Percentiles rank a stretch among this genome's conserved stretches.
phyloP scores from a whole-genome alignment of 2,329 filamentous ascomycete genomes.

The Ophiocordyceps camponoti-rufipedis region DNA sequence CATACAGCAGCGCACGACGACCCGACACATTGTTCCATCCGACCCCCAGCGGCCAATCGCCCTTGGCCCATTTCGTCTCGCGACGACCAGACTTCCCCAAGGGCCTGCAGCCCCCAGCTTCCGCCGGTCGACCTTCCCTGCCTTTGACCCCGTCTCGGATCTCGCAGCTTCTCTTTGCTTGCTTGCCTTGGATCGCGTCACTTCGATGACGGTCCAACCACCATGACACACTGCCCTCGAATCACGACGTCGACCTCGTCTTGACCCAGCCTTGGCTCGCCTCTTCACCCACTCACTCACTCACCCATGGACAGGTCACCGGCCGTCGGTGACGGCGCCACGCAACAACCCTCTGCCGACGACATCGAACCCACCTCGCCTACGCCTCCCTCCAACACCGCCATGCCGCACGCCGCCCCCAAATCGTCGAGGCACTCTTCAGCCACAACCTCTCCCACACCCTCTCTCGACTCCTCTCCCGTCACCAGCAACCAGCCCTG shows the following conservation, averaged over 20 bases:
- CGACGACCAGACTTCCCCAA: background rate
- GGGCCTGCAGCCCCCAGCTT: conserved; percentile 2
- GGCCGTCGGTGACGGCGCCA: conserved; percentile 5
- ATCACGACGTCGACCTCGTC: conserved; percentile 2
- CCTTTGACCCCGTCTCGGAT: background rate
- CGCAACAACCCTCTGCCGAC: conserved; percentile 5
- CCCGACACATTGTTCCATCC: conserved; percentile 4
- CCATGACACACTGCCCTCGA: conserved; percentile 11
- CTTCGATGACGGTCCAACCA: conserved; percentile 16
- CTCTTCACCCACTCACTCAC: conserved; percentile 4
- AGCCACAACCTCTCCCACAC: conserved; percentile 15
- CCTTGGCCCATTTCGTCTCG: conserved; percentile 1
- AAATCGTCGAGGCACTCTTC: conserved; percentile 18
- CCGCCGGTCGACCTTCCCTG: conserved; percentile 3
- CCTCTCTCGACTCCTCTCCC: conserved; percentile 28
- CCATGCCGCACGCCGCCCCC: conserved; percentile 6
- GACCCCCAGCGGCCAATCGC: conserved; percentile 2
- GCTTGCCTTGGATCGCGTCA: background rate
- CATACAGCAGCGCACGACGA: conserved; percentile 2
- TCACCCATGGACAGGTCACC: conserved; percentile 18
- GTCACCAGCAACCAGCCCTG: conserved; percentile 9
- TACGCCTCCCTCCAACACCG: conserved; percentile 3
- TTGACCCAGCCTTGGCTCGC: conserved; percentile 10
- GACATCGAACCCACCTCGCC: conserved; percentile 5
- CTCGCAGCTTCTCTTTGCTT: background rate